Percentiles rank a stretch among this genome's conserved stretches.
Conservation (phyloP, 345 rosid genomes). For the Eucalyptus brandiana region DNA sequence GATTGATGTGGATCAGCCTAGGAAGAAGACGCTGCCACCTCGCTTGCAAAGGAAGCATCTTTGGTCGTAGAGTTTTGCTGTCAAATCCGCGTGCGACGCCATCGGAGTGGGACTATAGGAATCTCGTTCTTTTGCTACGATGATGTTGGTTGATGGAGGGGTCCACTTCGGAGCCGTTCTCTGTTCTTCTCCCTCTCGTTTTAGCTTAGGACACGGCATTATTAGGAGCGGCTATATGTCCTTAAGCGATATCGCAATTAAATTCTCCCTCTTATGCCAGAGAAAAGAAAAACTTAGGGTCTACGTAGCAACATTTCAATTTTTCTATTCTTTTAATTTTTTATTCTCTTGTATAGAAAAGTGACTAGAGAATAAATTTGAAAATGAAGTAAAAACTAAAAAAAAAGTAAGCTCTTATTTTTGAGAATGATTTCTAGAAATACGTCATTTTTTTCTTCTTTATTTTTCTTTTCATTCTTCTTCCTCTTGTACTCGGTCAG, state of each 20-base stretch:
- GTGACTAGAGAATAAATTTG: too few species aligned
- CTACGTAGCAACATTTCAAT: too few species aligned
- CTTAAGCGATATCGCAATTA: neutral
- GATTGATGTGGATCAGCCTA: neutral
- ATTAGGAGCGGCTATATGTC: neutral
- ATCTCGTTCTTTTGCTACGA: neutral
- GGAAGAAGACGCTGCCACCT: neutral
- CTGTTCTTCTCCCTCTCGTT: neutral
- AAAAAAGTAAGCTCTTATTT: too few species aligned
- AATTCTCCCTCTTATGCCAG: neutral
- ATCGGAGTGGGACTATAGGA: neutral
- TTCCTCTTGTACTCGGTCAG: too few species aligned
- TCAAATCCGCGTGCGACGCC: neutral
- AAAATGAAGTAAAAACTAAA: too few species aligned
- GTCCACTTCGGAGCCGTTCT: neutral
- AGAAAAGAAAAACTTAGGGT: neutral
- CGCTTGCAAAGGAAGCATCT: neutral
- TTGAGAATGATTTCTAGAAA: accelerated
- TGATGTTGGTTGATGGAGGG: neutral
- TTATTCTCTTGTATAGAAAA: too few species aligned
- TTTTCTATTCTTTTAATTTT: too few species aligned
- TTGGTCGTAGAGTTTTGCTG: neutral
- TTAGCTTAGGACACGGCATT: neutral
- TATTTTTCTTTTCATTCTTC: too few species aligned
- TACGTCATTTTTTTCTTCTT: accelerated